Base-by-base conservation (phyloP, 2,329 filamentous ascomycete genomes). In the Diaporthe helianthi region DNA sequence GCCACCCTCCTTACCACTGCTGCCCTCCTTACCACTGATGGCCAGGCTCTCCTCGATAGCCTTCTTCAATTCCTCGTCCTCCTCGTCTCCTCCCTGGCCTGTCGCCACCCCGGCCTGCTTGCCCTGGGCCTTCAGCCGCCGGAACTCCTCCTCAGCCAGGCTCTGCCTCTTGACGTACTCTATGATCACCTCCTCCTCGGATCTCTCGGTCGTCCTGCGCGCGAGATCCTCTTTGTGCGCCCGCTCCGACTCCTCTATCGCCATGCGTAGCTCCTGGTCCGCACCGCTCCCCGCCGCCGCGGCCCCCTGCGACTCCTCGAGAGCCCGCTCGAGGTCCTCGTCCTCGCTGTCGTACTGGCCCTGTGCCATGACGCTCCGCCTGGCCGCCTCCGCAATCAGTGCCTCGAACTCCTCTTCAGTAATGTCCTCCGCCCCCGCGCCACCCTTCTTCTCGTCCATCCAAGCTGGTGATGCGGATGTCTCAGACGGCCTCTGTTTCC, bases 111-210 rank as follows among this genome's bases (percentile, higher is more conserved):
- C 73, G n/a, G 68, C 51, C 41, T 65, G 79, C 71, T 80, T 82
- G 5, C 76, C 79, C 73, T 81, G 80, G 12, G 75, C 69, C 63
- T 74, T 72, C 41, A 76, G 74, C 64, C 77, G 73, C 13, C 81
- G 79, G 60, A 78, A 83, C 76, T 89, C 84, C 73, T 90, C 89
- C 79, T 95, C 92, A 0, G 87, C 84, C 51, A 93, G 76, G 77
- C 91, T 93, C 81, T 94, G 91, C 81, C 89, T 91, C 83, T 91
- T 92, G 49, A 93, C 85, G 78, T 93, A 93, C 74, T 93, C 91
- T 76, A 94, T 78, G 10, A 94, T 87, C 69, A 92, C 88, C 68
- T 93, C 87, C 76, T 94, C 91, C 75, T 94, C 92, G 0, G 84
- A 87, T 75, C 78, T 77, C 44, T 82, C 79, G 4, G 68, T 55